phyloP scores from a whole-genome alignment of 805 yeast genomes.

The Dipodascopsis tothii region DNA sequence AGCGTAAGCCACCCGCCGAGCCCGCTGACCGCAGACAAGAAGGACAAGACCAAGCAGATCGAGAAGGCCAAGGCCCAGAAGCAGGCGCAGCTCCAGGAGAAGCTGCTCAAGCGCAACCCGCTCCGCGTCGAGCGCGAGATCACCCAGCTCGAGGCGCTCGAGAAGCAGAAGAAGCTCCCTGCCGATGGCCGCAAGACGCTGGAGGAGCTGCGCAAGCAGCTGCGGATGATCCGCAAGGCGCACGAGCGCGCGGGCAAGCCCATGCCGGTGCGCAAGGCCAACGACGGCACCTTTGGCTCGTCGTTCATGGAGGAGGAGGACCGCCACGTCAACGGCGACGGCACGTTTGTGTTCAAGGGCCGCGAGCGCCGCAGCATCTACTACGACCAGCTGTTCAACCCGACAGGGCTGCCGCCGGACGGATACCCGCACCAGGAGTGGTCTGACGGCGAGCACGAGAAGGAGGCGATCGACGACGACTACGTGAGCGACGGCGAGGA shows the following conservation, averaged over 20 bases:
- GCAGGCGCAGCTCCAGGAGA: constrained; percentile 15
- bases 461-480: constrained; percentile 3
- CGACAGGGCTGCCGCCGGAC: constrained; percentile 22
- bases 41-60: constrained; percentile 21
- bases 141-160: constrained; percentile 8
- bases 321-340: constrained; percentile 12
- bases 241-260: constrained; percentile 3
- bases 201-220: constrained; percentile 18
- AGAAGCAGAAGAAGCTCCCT: constrained; percentile 12
- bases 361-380: constrained; percentile 22
- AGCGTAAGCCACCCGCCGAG: constrained; percentile 14
- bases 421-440: constrained; percentile 20
- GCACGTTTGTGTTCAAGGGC: constrained; percentile 17
- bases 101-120: constrained; percentile 19
- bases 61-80: constrained; percentile 22
- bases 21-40: constrained; percentile 8
- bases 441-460: constrained; percentile 7
- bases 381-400: constrained; percentile 24
- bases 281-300: neutral
- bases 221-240: constrained; percentile 16
- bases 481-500: constrained; percentile 1
- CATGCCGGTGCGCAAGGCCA: neutral
- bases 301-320: constrained; percentile 2
- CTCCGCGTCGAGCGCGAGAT: constrained; percentile 18
- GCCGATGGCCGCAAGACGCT: constrained; percentile 15